Conservation (phyloP, 1,139 yeast species). For the Blastobotrys malaysiensis region DNA sequence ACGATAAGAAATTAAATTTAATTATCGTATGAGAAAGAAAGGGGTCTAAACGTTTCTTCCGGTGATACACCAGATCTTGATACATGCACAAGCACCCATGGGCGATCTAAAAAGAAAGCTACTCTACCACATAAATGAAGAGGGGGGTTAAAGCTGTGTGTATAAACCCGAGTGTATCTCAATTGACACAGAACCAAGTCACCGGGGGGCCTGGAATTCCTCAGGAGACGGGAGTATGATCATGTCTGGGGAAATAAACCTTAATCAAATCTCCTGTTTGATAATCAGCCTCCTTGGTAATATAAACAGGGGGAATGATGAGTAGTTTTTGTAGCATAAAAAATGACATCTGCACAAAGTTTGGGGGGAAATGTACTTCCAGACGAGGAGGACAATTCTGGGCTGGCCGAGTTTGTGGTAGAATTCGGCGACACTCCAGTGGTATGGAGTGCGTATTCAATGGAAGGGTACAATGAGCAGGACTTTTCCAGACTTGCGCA, state of each 20-base stretch:
- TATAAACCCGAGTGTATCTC: too few relatives aligned
- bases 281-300: neutral
- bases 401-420: neutral
- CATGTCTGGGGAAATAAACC: neutral
- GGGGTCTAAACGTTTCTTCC: neutral
- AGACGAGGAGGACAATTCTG: neutral
- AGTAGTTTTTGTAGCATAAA: too few relatives aligned
- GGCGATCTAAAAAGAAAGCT: neutral
- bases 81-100: neutral
- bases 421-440: neutral
- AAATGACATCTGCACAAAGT: too few relatives aligned
- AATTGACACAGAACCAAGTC: too few relatives aligned
- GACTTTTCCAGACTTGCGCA: neutral
- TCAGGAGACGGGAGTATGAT: too few relatives aligned
- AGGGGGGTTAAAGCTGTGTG: too few relatives aligned
- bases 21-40: neutral
- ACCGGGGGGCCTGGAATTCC: too few relatives aligned
- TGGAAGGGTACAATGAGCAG: neutral
- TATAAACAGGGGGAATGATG: neutral
- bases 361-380: neutral
- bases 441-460: neutral
- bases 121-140: too few relatives aligned
- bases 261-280: neutral
- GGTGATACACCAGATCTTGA: neutral
- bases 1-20: neutral